phyloP scores from a whole-genome alignment of 2,329 filamentous ascomycete genomes.

The Colletotrichum lini region DNA sequence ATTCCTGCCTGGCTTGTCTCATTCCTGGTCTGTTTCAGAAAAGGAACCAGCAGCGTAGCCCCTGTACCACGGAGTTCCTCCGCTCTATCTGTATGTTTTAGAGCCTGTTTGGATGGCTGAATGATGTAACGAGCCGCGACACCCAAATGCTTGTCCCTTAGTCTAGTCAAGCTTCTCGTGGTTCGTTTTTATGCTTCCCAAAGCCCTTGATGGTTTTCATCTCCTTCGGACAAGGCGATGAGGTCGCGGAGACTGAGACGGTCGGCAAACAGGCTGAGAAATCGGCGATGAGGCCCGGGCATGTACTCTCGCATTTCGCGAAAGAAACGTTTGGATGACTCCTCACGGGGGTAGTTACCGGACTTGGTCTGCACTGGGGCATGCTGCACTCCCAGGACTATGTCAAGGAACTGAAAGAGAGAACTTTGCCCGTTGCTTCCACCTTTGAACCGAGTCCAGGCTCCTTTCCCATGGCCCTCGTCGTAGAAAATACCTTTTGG shows the following conservation, averaged over 20 bases:
- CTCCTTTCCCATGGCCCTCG: neutral
- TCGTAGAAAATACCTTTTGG: neutral
- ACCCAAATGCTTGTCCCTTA: neutral
- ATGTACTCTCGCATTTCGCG: neutral
- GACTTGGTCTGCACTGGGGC: no score
- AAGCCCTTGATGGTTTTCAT: neutral
- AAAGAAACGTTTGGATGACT: neutral
- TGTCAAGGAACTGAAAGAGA: neutral
- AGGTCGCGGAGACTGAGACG: neutral
- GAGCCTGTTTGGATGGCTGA: neutral
- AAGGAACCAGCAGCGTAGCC: neutral
- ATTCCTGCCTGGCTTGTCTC: slow-evolving; percentile 18
- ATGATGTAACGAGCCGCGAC: neutral
- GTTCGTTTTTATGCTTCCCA: neutral
- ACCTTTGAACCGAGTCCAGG: neutral
- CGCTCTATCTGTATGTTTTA: neutral
- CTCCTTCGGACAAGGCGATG: neutral
- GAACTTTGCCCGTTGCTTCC: slow-evolving; percentile 1
- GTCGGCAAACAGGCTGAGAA: neutral
- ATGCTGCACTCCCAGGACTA: neutral
- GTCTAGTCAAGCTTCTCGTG: neutral
- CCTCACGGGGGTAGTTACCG: neutral
- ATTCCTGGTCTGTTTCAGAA: neutral
- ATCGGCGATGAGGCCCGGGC: neutral
- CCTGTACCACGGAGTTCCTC: neutral